Conservation (phyloP, 176 grass and related monocot genomes). For the Chrysopogon serrulatus region DNA sequence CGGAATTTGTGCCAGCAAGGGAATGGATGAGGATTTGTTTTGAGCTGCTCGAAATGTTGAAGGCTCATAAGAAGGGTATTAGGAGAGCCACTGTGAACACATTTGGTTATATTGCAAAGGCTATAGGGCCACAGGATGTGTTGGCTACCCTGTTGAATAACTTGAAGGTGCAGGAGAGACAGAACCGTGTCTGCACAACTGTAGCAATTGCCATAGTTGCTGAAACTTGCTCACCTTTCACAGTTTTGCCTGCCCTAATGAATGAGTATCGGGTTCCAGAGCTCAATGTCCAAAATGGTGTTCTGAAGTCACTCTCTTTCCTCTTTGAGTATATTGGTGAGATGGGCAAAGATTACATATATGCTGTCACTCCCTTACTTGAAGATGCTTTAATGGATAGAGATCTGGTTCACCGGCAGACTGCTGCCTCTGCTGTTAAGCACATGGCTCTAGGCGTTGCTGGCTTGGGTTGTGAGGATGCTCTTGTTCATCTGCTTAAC, state of each 20-base stretch:
- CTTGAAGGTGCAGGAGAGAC: slow-evolving; percentile 93
- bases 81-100: slow-evolving; percentile 96
- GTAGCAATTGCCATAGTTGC: slow-evolving; percentile 97
- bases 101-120: slow-evolving; percentile 99
- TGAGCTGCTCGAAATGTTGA: slow-evolving; percentile 96
- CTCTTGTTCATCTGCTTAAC: slow-evolving; percentile 94
- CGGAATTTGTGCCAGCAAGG: slow-evolving; percentile 93
- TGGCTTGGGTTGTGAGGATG: slow-evolving; percentile 98
- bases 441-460: slow-evolving; percentile 94
- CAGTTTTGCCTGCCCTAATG: slow-evolving; percentile 91
- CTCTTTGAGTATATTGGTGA: slow-evolving; percentile 98
- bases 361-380: slow-evolving; percentile 85
- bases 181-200: slow-evolving; percentile 95
- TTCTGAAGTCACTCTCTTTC: slow-evolving; percentile 94
- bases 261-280: slow-evolving; percentile 93
- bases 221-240: slow-evolving; percentile 97
- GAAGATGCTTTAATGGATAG: slow-evolving; percentile 99
- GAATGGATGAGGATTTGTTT: slow-evolving; percentile 99
- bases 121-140: slow-evolving; percentile 92
- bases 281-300: slow-evolving; percentile 96
- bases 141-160: slow-evolving; percentile 90
- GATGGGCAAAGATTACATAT: slow-evolving; percentile 99
- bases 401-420: slow-evolving; percentile 90
- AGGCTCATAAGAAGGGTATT: slow-evolving; percentile 98
- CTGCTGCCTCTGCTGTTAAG: slow-evolving; percentile 93